These are phyloP conservation scores for Castanopsis chinensis DNA, from an alignment of 306 rosid genomes.

Conservation along the genomic window DNA sequence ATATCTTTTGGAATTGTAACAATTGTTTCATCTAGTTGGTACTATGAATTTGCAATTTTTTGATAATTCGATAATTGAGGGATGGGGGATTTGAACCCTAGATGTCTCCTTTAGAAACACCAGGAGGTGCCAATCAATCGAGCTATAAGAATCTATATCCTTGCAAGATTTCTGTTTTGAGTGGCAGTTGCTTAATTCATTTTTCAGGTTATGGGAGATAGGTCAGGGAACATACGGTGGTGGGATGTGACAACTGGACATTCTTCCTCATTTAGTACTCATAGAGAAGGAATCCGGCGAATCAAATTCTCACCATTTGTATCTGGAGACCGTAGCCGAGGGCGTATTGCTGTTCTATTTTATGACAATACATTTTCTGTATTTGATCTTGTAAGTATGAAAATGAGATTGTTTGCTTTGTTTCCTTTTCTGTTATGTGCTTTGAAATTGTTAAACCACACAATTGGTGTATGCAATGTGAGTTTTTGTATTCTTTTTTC, in stretches of 20 bases:
- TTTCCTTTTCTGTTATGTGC: conserved; percentile 1
- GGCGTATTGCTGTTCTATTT: conserved; percentile 92
- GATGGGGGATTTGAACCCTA: too few relatives aligned
- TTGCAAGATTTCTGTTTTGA: conserved; percentile 21
- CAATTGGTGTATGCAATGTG: neutral
- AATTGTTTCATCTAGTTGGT: conserved; percentile 14
- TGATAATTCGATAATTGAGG: too few relatives aligned
- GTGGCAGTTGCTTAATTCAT: conserved; percentile 34
- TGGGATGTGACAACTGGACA: conserved; percentile 97
- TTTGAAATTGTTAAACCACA: conserved; percentile 3
- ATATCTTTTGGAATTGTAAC: conserved; percentile 19
- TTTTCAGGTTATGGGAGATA: conserved; percentile 97
- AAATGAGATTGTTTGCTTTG: conserved; percentile 13
- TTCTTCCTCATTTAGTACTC: conserved; percentile 94
- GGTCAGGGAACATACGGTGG: conserved; percentile 90
- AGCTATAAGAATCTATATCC: neutral
- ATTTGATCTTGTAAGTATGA: conserved; percentile 82
- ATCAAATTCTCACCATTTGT: conserved; percentile 91
- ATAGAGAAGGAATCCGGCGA: conserved; percentile 89
- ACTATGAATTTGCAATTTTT: conserved; percentile 1
- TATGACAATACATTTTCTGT: conserved; percentile 91
- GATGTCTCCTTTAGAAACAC: too few relatives aligned
- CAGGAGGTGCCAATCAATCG: too few relatives aligned
- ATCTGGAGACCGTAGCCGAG: conserved; percentile 84
- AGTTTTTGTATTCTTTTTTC: neutral